phyloP scores from a whole-genome alignment of 768 basidiomycete species.

The Podaxis pistillaris region DNA sequence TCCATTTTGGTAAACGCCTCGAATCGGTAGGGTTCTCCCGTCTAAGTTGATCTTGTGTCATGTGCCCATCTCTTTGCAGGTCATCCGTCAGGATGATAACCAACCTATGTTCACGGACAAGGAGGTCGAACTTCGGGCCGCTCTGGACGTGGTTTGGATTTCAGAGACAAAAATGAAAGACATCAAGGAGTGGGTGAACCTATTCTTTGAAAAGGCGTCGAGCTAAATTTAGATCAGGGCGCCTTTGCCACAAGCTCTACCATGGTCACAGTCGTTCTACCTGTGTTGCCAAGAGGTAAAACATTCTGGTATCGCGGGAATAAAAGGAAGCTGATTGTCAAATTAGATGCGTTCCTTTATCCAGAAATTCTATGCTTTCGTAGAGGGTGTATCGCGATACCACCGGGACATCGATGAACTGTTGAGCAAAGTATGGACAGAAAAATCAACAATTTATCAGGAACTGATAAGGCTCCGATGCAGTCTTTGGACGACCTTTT shows the following conservation, averaged over 20 bases:
- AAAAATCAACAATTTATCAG: neutral
- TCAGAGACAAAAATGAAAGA: constrained; percentile 60
- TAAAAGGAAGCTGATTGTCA: neutral
- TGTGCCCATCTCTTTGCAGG: constrained; percentile 40
- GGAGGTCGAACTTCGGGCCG: constrained; percentile 60
- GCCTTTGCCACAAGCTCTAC: constrained; percentile 67
- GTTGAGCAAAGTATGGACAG: constrained; percentile 67
- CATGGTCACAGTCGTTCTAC: constrained; percentile 96
- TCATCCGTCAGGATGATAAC: constrained; percentile 84
- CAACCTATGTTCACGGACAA: constrained; percentile 78
- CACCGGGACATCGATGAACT: constrained; percentile 91
- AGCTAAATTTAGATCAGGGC: constrained; percentile 39
- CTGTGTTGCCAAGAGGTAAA: constrained; percentile 88
- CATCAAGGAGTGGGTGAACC: constrained; percentile 48
- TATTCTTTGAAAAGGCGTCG: neutral
- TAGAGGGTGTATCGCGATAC: constrained; percentile 91
- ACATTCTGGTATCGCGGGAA: neutral
- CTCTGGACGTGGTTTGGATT: constrained; percentile 85
- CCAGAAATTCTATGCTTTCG: constrained; percentile 94
- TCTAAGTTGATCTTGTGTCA: neutral
- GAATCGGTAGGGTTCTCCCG: constrained; percentile 56
- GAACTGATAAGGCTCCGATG: neutral
- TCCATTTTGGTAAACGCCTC: constrained; percentile 78
- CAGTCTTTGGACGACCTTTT: constrained; percentile 88
- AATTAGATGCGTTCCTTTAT: constrained; percentile 82